These are phyloP conservation scores for Cardamine resedifolia DNA, from an alignment of 345 rosid species.

Conservation along the genomic window DNA sequence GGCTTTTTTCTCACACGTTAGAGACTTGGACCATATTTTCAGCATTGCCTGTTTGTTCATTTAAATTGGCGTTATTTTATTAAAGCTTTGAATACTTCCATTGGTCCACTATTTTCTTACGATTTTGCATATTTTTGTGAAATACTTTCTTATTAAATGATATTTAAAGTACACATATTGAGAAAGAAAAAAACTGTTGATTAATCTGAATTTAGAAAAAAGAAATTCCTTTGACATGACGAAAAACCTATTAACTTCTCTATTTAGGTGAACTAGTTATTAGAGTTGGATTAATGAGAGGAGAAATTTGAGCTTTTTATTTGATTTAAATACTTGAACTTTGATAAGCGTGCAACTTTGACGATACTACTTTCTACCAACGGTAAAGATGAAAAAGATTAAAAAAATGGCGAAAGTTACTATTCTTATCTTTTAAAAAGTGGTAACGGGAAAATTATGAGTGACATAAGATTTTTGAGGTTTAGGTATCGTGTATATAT, in stretches of 20 bases:
- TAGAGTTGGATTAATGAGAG: neutral
- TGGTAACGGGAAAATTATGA: conserved; percentile 23
- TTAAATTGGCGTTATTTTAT: conserved; percentile 10
- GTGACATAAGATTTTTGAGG: conserved; percentile 23
- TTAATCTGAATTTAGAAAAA: neutral
- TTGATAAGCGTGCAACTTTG: conserved; percentile 2
- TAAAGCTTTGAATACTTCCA: neutral
- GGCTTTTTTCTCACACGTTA: neutral
- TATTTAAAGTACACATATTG: neutral
- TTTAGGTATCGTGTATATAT: neutral
- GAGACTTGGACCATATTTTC: neutral
- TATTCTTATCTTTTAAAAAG: neutral
- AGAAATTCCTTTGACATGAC: no score
- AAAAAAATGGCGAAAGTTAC: conserved; percentile 11
- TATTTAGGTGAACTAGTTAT: neutral
- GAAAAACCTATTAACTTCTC: neutral
- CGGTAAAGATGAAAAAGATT: conserved; percentile 28
- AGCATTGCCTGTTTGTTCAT: conserved; percentile 19
- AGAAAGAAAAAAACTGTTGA: neutral
- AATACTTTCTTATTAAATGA: neutral
- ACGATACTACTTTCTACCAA: conserved; percentile 24
- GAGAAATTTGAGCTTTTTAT: neutral
- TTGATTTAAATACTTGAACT: neutral
- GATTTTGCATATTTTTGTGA: neutral
- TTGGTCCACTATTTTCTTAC: conserved; percentile 1